Base-by-base conservation (phyloP, 352 stramenopile genomes). In the Pythium rhizo-oryzae region DNA sequence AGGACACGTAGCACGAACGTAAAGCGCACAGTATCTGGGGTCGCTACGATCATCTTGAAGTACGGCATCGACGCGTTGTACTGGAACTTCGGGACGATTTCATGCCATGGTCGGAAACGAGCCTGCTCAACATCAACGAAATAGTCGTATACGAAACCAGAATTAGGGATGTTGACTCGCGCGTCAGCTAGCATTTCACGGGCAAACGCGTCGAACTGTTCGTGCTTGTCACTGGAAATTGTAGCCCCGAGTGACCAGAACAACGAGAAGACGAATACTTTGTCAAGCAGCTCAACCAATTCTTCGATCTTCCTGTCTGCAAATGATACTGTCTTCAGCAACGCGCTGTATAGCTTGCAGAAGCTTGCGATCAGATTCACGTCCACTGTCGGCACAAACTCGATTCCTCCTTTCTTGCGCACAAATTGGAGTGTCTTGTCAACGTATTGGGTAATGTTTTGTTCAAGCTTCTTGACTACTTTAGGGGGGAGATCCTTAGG, bases 331-430 rank as follows among this genome's bases (percentile, higher is more conserved):
- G 54, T 68, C 16, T 25, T 60, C 9, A 76, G 52, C 3, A 76
- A 51, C 11, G 56, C 58, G 8, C 52, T 68, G 15, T 95, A 74
- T 13, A 94, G 69, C 35, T 89, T 88, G 63, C 91, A 85, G 28
- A 96, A 79, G 37, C 78, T 82, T 33, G 78, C 77, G 11, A 91
- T 74, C 30, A 97, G 76, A 51, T 84, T 90, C 55, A 92, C 88
- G 71, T 97, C 85, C n/a, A 85, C 77, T 24, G 86, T 94, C 3
- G 87, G 83, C 25, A 97, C 77, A 7, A 84, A 82, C 69, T 97
- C 90, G 6, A 69, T 30, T 5, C 51, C 70, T 55, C 63, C 69
- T 18, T 86, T 70, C 46, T 79, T 82, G 15, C 85, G 75, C 49
- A 91, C 61, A 58, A 89, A 93, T 24, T 83, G 70, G 9, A 96